These are phyloP conservation scores for Colletotrichum tamarilloi DNA, from an alignment of 2,329 filamentous ascomycete genomes.

Conservation along the genomic window DNA sequence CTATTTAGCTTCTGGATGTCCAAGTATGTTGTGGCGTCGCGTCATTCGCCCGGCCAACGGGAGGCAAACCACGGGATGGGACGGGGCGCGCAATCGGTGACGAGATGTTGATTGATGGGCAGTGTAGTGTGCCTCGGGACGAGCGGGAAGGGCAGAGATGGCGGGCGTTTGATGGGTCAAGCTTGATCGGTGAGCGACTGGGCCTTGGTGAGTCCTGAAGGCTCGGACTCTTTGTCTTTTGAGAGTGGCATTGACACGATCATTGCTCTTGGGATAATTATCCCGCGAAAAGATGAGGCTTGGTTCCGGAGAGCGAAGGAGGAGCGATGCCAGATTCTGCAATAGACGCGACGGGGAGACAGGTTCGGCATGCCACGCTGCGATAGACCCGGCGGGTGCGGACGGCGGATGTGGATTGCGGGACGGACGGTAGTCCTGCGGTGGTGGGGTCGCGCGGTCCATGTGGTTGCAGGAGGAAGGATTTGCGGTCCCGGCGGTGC, in stretches of 20 bases:
- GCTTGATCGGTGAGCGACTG: not conserved
- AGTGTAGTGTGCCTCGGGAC: slow-evolving; percentile 8
- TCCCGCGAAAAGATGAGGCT: not conserved
- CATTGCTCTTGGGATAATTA: not conserved
- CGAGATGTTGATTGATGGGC: not conserved
- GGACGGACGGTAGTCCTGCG: slow-evolving; percentile 5
- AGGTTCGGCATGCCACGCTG: not conserved
- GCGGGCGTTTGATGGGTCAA: not conserved
- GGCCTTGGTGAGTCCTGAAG: not conserved
- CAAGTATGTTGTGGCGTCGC: not conserved
- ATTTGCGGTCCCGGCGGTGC: not conserved
- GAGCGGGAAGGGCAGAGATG: not conserved
- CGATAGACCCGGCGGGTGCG: no score
- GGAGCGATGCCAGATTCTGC: not conserved
- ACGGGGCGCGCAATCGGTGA: slow-evolving; percentile 8
- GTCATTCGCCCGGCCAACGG: slow-evolving; percentile 4
- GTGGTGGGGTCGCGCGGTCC: not conserved
- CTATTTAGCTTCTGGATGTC: not conserved
- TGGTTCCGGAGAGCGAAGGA: not conserved
- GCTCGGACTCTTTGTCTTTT: not conserved
- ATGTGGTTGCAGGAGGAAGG: not conserved
- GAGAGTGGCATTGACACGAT: not conserved
- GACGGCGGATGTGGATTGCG: not conserved
- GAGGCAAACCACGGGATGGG: slow-evolving; percentile 16
- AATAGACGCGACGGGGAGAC: not conserved